Percentiles rank a stretch among this genome's conserved stretches.
Evolutionary conservation across 768 basidiomycete genomes (phyloP).

Genomic region (Lentinula raphanica): DNA sequence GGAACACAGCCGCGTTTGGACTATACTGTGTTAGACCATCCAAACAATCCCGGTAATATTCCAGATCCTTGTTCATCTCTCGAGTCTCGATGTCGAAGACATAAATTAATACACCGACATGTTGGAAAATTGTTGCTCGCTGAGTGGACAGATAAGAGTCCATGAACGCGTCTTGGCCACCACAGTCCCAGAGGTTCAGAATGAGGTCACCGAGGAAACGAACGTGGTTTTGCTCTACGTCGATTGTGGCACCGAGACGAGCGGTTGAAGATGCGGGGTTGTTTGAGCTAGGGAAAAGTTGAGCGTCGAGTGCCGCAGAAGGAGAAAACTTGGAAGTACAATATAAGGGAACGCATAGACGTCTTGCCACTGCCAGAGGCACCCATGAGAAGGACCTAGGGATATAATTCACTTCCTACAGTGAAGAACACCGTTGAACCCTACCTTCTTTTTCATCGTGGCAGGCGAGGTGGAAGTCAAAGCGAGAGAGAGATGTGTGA

Average conservation of each 20-base stretch:
- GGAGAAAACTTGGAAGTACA: slow-evolving; percentile 50
- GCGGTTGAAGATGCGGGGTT: slow-evolving; percentile 90
- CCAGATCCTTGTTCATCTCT: slow-evolving; percentile 80
- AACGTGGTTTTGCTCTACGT: slow-evolving; percentile 96
- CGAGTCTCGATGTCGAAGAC: slow-evolving; percentile 93
- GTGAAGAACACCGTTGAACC: slow-evolving; percentile 13
- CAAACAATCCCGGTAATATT: slow-evolving; percentile 90
- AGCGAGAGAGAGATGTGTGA: too few relatives aligned
- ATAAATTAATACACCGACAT: slow-evolving; percentile 97
- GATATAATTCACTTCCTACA: slow-evolving; percentile 1
- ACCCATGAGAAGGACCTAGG: slow-evolving; percentile 94
- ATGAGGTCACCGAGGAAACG: slow-evolving; percentile 95
- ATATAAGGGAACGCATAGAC: slow-evolving; percentile 98
- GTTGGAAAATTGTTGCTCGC: slow-evolving; percentile 90
- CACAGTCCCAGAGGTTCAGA: slow-evolving; percentile 97
- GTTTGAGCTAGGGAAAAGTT: slow-evolving; percentile 65
- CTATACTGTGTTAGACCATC: slow-evolving; percentile 74
- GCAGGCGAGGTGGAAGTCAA: background rate
- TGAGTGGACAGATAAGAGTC: slow-evolving; percentile 92
- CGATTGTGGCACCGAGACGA: slow-evolving; percentile 92
- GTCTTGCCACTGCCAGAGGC: slow-evolving; percentile 93
- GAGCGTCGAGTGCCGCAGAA: slow-evolving; percentile 10
- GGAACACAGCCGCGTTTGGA: slow-evolving; percentile 79
- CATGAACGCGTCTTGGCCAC: slow-evolving; percentile 97
- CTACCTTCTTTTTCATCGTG: slow-evolving; percentile 60